Base-by-base conservation (phyloP, 176 grass and related monocot genomes). In the Musa schizocarpa region DNA sequence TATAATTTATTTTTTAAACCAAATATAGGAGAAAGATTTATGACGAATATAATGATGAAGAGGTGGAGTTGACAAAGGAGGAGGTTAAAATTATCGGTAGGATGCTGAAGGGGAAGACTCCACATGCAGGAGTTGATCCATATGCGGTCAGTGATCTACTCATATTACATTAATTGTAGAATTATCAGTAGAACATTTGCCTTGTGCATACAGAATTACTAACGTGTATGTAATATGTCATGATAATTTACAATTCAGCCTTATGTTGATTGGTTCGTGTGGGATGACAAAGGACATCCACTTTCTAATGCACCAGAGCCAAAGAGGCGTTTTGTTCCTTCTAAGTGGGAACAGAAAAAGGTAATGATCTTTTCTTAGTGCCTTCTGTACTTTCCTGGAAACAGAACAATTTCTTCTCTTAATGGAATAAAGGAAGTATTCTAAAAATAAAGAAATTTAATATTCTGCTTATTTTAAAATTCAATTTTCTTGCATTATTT, bases 231-330 rank as follows among this genome's bases (percentile, higher is more conserved):
- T 77, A 68, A 54, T 53, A 23, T 77, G 73, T 50, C 29, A 64
- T 82, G 20, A 16, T 65, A 23, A 77, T 13, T 69, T 69, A 16
- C 3, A 0, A 8, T 57, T 50, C 74, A 99, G 96, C 89, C 92
- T 78, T 95, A 94, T 88, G 91, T 92, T 52, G 96, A 99, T 84
- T 99, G 96, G 96, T 99, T 95, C 79, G 88, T 87, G 80, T 91
- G 90, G 67, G 96, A 94, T 26, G 93, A 86, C 74, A 96, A 90
- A 85, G 96, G 91, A 34, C 86, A 94, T 79, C 96, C 96, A 19
- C 96, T 99, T 85, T 99, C 96, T 69, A 99, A 79, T 84, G 91
- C 96, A 64, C 96, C 96, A 53, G 96, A 99, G 79, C 96, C 96
- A 58, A 99, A 99, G 84, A 91, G 96, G 62, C 88, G 96, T 70